These are phyloP conservation scores for Wickerhamomyces alni DNA, from an alignment of 805 yeast species.

Conservation along the genomic window DNA sequence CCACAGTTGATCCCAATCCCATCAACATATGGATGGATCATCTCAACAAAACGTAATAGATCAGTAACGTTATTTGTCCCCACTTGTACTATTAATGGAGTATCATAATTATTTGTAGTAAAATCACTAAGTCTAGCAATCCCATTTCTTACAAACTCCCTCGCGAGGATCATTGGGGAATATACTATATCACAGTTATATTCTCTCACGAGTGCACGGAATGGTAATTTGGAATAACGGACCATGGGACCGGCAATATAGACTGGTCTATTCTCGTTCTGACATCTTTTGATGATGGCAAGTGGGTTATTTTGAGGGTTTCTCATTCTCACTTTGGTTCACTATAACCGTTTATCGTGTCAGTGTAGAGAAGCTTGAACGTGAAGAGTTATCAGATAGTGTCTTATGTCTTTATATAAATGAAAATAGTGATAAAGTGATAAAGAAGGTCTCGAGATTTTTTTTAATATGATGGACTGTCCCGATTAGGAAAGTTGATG, in stretches of 20 bases:
- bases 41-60: conserved; percentile 71
- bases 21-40: conserved; percentile 88
- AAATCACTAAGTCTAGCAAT: conserved; percentile 82
- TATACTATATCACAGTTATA: conserved; percentile 79
- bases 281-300: conserved; percentile 41
- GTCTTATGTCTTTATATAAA: too few species aligned
- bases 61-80: conserved; percentile 86
- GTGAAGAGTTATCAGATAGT: too few species aligned
- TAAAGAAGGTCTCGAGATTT: too few species aligned
- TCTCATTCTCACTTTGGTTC: conserved; percentile 21
- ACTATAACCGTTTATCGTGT: too few species aligned
- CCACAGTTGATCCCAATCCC: conserved; percentile 96
- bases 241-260: conserved; percentile 94
- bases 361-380: too few species aligned
- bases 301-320: conserved; percentile 47
- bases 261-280: conserved; percentile 46
- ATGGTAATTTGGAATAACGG: conserved; percentile 89
- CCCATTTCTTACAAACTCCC: conserved; percentile 85
- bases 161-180: conserved; percentile 93
- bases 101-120: conserved; percentile 66
- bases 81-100: conserved; percentile 79
- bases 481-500: too few species aligned
- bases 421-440: too few species aligned
- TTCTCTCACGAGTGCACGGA: conserved; percentile 71
- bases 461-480: too few species aligned